Evolutionary conservation across 2,329 filamentous ascomycete species (phyloP).

Genomic region (Fusarium brevicatenulatum): DNA sequence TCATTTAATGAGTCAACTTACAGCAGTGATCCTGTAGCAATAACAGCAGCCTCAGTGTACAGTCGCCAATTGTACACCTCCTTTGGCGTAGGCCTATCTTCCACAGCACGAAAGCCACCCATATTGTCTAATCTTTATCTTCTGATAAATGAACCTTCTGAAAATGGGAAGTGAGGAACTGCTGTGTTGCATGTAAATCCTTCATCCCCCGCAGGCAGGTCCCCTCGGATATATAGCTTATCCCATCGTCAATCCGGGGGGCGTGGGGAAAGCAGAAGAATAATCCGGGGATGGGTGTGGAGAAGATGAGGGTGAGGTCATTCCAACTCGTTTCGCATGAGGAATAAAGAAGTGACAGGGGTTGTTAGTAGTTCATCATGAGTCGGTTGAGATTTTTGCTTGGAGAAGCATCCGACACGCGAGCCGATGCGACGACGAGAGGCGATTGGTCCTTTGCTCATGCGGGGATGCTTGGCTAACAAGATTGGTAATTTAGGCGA

Average conservation of each 20-base stretch:
- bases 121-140: constrained; percentile 31
- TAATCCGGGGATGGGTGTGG: constrained; percentile 40
- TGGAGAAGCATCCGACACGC: constrained; percentile 39
- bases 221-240: constrained; percentile 37
- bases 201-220: constrained; percentile 7
- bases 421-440: constrained; percentile 41
- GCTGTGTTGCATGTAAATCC: neutral
- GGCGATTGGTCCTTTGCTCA: constrained; percentile 35
- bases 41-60: constrained; percentile 59
- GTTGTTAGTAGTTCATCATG: constrained; percentile 5
- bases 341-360: neutral
- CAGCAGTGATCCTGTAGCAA: constrained; percentile 59
- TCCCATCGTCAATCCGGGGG: constrained; percentile 35
- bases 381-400: neutral
- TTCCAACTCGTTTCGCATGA: constrained; percentile 8
- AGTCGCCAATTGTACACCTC: constrained; percentile 65
- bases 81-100: constrained; percentile 65
- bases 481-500: neutral
- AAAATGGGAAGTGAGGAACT: neutral
- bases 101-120: constrained; percentile 58
- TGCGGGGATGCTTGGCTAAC: constrained; percentile 16
- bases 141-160: neutral
- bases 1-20: constrained; percentile 27
- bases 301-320: constrained; percentile 22
- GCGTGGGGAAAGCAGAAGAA: constrained; percentile 34